These are phyloP conservation scores for Musa troglodytarum DNA, from an alignment of 176 grass and related monocot genomes.

Conservation along the genomic window DNA sequence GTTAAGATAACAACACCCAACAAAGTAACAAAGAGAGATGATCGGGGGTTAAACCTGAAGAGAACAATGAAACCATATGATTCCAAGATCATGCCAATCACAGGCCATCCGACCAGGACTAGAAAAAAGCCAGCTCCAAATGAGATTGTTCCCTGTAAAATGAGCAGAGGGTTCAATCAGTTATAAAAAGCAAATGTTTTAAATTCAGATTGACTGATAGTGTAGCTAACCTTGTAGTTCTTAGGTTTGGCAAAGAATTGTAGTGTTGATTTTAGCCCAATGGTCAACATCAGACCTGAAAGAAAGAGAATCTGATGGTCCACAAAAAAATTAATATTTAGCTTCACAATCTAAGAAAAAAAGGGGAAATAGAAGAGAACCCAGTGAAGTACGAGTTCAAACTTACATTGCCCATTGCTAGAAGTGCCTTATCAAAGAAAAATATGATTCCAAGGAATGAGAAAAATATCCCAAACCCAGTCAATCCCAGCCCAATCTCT, in stretches of 20 bases:
- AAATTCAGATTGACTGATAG: not conserved
- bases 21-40: not conserved
- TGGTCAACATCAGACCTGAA: conserved; percentile 65
- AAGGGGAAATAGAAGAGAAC: not conserved
- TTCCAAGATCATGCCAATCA: conserved; percentile 62
- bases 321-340: conserved; percentile 4
- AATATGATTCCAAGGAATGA: conserved; percentile 76
- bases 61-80: conserved; percentile 60
- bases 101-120: conserved; percentile 60
- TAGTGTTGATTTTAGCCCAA: conserved; percentile 66
- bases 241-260: conserved; percentile 82
- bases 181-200: not conserved
- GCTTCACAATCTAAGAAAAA: not conserved
- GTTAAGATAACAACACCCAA: not conserved
- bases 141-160: conserved; percentile 59
- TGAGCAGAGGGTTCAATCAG: not conserved
- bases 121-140: conserved; percentile 62
- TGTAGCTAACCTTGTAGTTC: conserved; percentile 56
- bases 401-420: conserved; percentile 84
- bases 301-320: conserved; percentile 60
- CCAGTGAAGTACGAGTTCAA: not conserved
- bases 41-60: conserved; percentile 50
- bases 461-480: conserved; percentile 79
- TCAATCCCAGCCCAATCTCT: conserved; percentile 79
- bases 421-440: conserved; percentile 83